Evolutionary conservation across 352 stramenopile species (phyloP).

Genomic region (Globisporangium nunn): DNA sequence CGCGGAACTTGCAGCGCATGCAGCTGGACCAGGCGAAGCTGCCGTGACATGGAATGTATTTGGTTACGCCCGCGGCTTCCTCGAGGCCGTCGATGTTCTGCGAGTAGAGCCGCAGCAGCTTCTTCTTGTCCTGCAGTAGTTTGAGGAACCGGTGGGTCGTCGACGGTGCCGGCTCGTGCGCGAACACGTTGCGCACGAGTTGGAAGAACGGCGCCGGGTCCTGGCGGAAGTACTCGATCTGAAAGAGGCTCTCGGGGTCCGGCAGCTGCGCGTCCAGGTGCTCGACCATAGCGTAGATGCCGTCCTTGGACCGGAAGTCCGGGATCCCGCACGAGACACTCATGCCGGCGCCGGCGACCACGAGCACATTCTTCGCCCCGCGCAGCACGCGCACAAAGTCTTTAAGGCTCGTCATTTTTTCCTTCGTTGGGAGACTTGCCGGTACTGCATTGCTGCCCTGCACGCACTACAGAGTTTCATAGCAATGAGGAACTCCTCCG

Average conservation of each 20-base stretch:
- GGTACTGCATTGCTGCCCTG: constrained; percentile 23
- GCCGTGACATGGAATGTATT: constrained; percentile 93
- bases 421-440: constrained; percentile 16
- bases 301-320: constrained; percentile 94
- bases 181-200: constrained; percentile 85
- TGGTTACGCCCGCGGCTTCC: constrained; percentile 83
- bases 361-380: constrained; percentile 82
- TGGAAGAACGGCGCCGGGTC: constrained; percentile 96
- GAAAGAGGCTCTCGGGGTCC: constrained; percentile 96
- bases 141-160: constrained; percentile 94
- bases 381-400: constrained; percentile 72
- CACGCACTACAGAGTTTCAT: constrained; percentile 28
- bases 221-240: constrained; percentile 95
- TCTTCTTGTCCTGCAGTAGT: constrained; percentile 86
- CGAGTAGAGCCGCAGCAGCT: constrained; percentile 92
- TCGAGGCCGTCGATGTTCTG: constrained; percentile 99
- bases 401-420: constrained; percentile 24
- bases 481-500: too few species aligned
- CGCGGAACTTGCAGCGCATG: constrained; percentile 77
- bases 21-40: constrained; percentile 88
- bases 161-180: constrained; percentile 76
- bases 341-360: constrained; percentile 91
- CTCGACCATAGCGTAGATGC: constrained; percentile 79
- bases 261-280: constrained; percentile 87
- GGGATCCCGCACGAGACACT: constrained; percentile 96